Evolutionary conservation across 2,329 filamentous ascomycete genomes (phyloP), one percentile per base, ranked within the genome.

Genomic region (Grosmannia clavigera): DNA sequence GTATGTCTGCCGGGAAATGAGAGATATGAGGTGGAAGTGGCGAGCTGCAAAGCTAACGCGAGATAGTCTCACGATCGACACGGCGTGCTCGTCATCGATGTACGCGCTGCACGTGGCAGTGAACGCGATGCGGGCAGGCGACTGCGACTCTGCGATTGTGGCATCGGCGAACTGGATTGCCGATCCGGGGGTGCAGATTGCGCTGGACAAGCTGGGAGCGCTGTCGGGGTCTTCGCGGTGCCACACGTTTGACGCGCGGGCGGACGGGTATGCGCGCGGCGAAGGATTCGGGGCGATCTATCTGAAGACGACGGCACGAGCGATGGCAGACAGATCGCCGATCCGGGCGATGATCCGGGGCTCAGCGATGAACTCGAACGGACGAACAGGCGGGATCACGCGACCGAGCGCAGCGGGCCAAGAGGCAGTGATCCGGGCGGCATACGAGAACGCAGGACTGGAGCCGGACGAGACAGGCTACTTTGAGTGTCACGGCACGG

Each of bases 241-340:
- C 43, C 43, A 19, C 43, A 46, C 43, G 5, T 58, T 25, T 58
- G 60, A 60, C 60, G 59, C 66, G 9, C 62, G 66, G 9, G 76
- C 72, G 7, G 67, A 74, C 59, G 77, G 76, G 2, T 79, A 77
- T 61, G 73, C 68, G 1, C 69, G 75, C 14, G 75, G 72, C 4
- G 76, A 79, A 61, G 76, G 73, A 7, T 65, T 71, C 31, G 70
- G 64, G 1, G 66, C 70, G n/a, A 48, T 78, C 10, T 60, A 75
- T 3, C 58, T 79, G 2, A 78, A 78, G 66, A 66, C 68, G 12
- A 69, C 72, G 57, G 76, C 76, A 2, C 58, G 22, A 22, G 22
- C 22, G 22, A 22, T 78, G 5, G 63, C 64, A 14, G 74, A 74
- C 55, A 70, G 71, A n/a, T 73, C 78, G 64, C 68, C 68, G 0